These are phyloP conservation scores for Thymus mandschuricus DNA, from an alignment of 257 asterid genomes.

Conservation along the genomic window DNA sequence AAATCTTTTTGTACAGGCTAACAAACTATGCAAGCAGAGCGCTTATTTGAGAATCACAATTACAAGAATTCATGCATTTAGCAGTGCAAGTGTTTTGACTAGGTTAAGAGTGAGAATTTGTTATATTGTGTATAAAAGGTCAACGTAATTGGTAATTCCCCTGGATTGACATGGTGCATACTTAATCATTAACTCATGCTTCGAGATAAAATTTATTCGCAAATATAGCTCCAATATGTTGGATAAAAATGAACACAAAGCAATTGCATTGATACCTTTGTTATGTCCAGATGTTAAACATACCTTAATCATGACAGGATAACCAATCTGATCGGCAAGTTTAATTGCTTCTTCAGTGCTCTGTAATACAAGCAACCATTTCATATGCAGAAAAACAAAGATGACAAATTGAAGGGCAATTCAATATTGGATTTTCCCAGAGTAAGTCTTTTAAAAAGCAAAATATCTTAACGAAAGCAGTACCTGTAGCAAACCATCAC, in stretches of 20 bases:
- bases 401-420: slow-evolving; percentile 1
- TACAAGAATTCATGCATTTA: slow-evolving; percentile 12
- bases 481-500: slow-evolving; percentile 90
- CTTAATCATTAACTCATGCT: neutral
- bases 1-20: slow-evolving; percentile 8
- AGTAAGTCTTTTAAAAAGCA: slow-evolving; percentile 7
- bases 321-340: slow-evolving; percentile 86
- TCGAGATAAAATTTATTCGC: neutral
- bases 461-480: slow-evolving; percentile 22
- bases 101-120: slow-evolving; percentile 9
- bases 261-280: slow-evolving; percentile 5
- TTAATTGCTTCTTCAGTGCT: slow-evolving; percentile 87
- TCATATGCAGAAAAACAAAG: slow-evolving; percentile 13
- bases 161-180: neutral
- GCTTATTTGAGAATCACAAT: neutral
- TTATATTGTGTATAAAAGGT: neutral
- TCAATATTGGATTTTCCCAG: slow-evolving; percentile 3
- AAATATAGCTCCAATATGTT: neutral
- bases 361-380: slow-evolving; percentile 44
- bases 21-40: neutral
- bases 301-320: slow-evolving; percentile 99
- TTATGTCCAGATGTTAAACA: slow-evolving; percentile 17
- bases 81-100: neutral
- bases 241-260: neutral
- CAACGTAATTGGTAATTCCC: neutral